Percentiles rank a stretch among this genome's conserved stretches.
phyloP scores from a whole-genome alignment of 139 green algal species.

The Pleodorina starrii region DNA sequence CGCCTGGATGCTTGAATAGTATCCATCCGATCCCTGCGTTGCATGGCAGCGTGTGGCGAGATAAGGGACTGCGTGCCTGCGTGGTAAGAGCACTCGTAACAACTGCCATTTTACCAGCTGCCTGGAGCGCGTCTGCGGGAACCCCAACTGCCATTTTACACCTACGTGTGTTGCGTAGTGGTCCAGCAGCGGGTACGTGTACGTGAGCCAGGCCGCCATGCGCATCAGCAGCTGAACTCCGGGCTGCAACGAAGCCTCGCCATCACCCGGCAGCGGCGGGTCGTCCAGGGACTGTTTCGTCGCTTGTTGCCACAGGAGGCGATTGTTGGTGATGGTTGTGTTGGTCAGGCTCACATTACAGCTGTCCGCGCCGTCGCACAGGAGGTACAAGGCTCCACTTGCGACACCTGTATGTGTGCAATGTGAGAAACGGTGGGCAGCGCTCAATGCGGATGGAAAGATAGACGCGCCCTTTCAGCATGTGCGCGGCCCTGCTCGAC shows the following conservation, averaged over 20 bases:
- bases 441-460: no score
- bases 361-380: conserved; percentile 5
- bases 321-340: background rate
- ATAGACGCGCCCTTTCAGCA: no score
- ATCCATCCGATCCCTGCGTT: background rate
- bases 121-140: no score
- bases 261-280: background rate
- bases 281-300: background rate
- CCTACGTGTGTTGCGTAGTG: no score
- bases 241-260: background rate
- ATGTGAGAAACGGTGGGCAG: background rate
- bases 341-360: background rate
- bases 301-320: conserved; percentile 8
- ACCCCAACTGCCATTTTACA: no score
- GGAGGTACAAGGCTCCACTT: background rate
- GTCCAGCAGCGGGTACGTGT: background rate
- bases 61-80: background rate
- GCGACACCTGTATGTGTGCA: conserved; percentile 17
- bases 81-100: background rate
- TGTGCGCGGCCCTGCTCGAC: no score
- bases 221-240: background rate
- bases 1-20: no score
- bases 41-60: background rate
- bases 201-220: conserved; percentile 23
- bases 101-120: no score